phyloP scores from a whole-genome alignment of 164 flowering plant species.

The Annona cherimola region DNA sequence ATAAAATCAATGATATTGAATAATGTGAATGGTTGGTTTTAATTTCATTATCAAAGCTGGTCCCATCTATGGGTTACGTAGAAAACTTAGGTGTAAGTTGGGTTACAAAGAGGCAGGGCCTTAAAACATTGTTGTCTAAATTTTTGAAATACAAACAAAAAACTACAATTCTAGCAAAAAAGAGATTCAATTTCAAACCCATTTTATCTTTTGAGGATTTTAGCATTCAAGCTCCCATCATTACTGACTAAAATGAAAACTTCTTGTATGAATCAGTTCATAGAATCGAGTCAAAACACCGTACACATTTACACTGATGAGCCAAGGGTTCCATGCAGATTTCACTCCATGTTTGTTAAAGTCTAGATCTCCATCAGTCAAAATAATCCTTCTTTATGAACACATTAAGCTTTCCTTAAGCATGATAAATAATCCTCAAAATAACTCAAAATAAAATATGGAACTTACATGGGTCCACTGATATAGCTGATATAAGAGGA shows the following conservation, averaged over 20 bases:
- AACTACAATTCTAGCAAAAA: neutral
- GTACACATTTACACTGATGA: neutral
- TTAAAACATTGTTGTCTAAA: no score
- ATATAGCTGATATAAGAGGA: constrained; percentile 10
- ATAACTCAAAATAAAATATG: neutral
- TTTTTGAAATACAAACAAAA: no score
- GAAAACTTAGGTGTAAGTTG: no score
- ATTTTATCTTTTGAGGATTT: neutral
- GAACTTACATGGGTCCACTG: constrained; percentile 8
- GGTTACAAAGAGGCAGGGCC: no score
- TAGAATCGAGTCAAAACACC: neutral
- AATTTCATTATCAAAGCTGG: no score
- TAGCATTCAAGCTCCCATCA: neutral
- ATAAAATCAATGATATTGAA: no score
- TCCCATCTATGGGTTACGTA: no score
- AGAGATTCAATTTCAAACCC: neutral
- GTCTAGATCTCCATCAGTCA: neutral
- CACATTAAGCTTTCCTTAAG: neutral
- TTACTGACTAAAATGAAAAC: neutral
- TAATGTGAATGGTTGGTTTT: no score
- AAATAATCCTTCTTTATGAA: neutral
- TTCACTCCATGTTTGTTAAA: neutral
- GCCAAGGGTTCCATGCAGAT: neutral
- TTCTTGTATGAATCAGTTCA: neutral
- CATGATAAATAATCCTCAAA: neutral